phyloP scores from a whole-genome alignment of 148 eudicot species.

The Arbutus unedo region DNA sequence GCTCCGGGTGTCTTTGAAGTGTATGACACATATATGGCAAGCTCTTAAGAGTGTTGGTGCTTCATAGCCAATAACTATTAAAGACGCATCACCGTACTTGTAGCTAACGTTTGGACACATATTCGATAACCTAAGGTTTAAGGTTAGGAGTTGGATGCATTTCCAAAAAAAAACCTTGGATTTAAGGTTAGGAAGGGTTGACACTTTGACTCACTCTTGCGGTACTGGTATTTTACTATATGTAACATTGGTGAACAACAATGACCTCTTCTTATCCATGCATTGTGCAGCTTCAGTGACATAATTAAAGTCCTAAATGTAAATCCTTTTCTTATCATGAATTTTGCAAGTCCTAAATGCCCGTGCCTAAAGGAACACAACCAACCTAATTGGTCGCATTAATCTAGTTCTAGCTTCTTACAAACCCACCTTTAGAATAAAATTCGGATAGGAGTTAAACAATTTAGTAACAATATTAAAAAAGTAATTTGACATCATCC shows the following conservation, averaged over 20 bases:
- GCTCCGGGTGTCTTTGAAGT: too few species aligned
- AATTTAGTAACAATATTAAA: too few species aligned
- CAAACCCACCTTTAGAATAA: too few species aligned
- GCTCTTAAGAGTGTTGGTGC: not conserved
- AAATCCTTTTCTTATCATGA: constrained; percentile 1
- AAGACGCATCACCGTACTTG: not conserved
- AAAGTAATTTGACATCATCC: too few species aligned
- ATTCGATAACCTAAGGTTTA: too few species aligned
- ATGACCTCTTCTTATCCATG: not conserved
- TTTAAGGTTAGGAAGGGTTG: not conserved
- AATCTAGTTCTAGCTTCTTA: too few species aligned
- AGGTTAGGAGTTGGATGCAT: not conserved
- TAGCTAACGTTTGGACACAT: not conserved
- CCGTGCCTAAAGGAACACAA: too few species aligned
- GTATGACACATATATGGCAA: too few species aligned
- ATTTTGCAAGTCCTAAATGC: not conserved
- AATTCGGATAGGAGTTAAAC: too few species aligned
- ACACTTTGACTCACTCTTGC: not conserved
- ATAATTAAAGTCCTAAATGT: not conserved
- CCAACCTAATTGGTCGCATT: too few species aligned
- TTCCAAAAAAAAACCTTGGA: not conserved
- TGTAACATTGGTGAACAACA: not conserved
- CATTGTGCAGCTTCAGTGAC: not conserved
- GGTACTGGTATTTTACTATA: not conserved
- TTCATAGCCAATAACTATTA: not conserved